Percentiles rank a stretch among this genome's conserved stretches.
Evolutionary conservation across 768 basidiomycete genomes (phyloP).

Genomic region (Phaeolepiota aurea): DNA sequence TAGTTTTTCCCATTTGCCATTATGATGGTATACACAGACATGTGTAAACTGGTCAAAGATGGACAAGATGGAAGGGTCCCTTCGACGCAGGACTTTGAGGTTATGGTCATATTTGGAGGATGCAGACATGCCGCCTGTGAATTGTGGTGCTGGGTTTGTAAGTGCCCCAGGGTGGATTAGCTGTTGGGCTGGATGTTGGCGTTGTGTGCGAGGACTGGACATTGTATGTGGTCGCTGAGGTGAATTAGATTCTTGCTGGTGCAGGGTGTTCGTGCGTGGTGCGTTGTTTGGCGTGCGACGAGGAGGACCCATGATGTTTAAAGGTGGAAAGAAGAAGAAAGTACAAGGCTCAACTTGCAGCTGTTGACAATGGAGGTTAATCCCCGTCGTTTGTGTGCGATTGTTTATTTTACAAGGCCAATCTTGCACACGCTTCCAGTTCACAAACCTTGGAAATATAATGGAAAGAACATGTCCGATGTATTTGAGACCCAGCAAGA

Average conservation of each 20-base stretch:
- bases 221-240: background rate
- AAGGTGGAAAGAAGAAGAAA: slow-evolving; percentile 3
- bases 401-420: background rate
- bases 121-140: slow-evolving; percentile 49
- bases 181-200: slow-evolving; percentile 9
- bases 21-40: slow-evolving; percentile 74
- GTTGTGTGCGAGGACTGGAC: slow-evolving; percentile 7
- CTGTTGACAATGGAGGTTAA: background rate
- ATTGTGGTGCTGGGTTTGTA: slow-evolving; percentile 14
- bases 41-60: slow-evolving; percentile 87
- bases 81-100: slow-evolving; percentile 69
- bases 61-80: slow-evolving; percentile 71
- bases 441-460: too few relatives aligned
- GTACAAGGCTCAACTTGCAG: background rate
- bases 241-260: background rate
- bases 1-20: slow-evolving; percentile 76
- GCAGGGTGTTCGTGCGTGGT: background rate
- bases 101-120: slow-evolving; percentile 65
- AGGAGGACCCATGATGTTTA: slow-evolving; percentile 20
- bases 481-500: too few relatives aligned
- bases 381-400: background rate
- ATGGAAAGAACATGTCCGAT: too few relatives aligned
- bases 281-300: slow-evolving; percentile 15
- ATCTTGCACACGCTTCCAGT: background rate
- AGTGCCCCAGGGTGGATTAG: slow-evolving; percentile 9